phyloP scores from a whole-genome alignment of 345 rosid genomes.

The Corchorus capsularis region DNA sequence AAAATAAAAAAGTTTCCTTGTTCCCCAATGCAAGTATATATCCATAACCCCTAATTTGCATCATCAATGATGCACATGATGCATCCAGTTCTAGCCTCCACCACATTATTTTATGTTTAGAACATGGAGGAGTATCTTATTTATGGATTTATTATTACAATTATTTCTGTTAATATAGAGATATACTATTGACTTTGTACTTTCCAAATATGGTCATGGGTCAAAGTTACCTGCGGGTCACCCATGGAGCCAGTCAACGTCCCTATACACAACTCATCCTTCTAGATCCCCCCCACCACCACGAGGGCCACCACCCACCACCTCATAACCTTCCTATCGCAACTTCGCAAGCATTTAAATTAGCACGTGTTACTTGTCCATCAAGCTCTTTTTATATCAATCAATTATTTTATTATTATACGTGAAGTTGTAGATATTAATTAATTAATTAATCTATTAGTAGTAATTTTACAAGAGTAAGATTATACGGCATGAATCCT shows the following conservation, averaged over 20 bases:
- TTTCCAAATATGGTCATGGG: background rate
- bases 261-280: background rate
- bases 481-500: too few species aligned
- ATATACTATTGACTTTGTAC: background rate
- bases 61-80: slow-evolving; percentile 3
- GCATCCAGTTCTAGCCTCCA: background rate
- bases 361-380: background rate
- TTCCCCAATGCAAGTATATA: background rate
- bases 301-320: background rate
- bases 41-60: background rate
- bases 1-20: background rate
- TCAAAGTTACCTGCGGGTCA: slow-evolving; percentile 6
- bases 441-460: too few species aligned
- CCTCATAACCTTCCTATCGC: background rate
- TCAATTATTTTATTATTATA: too few species aligned
- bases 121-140: background rate
- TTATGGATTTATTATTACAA: background rate
- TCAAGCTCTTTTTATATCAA: background rate
- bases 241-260: background rate
- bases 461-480: too few species aligned
- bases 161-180: too few species aligned
- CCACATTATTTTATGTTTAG: background rate
- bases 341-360: background rate
- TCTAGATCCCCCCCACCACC: background rate
- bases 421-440: too few species aligned